These are phyloP conservation scores for Penicillium canescens DNA, from an alignment of 495 filamentous ascomycete genomes.

Conservation along the genomic window DNA sequence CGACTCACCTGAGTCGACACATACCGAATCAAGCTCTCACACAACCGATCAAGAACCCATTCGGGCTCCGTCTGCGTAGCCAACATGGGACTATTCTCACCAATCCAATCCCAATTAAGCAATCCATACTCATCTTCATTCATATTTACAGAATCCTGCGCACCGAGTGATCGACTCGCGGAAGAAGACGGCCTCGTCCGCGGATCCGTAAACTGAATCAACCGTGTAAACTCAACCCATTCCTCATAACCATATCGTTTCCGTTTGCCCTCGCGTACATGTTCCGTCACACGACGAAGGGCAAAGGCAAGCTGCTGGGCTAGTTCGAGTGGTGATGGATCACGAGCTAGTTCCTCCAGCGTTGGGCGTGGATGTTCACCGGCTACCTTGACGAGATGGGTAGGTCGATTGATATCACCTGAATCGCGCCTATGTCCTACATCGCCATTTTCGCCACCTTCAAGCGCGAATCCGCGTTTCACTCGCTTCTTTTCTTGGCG, in stretches of 20 bases:
- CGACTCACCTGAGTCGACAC: conserved; percentile 35
- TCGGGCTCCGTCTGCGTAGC: conserved; percentile 56
- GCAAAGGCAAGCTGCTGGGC: conserved; percentile 53
- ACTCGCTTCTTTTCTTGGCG: conserved; percentile 43
- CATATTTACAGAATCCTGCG: conserved; percentile 10
- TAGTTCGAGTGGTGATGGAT: conserved; percentile 38
- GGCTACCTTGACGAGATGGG: neutral
- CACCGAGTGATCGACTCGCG: neutral
- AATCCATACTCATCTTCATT: conserved; percentile 58
- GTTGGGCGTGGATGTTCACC: conserved; percentile 26
- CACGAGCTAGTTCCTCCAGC: conserved; percentile 46
- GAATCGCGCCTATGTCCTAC: neutral
- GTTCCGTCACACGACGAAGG: conserved; percentile 51
- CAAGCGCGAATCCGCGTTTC: conserved; percentile 46
- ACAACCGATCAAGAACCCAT: conserved; percentile 61
- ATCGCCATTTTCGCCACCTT: conserved; percentile 15
- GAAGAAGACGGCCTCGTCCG: conserved; percentile 7
- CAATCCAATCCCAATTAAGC: conserved; percentile 70
- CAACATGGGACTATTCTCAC: conserved; percentile 61
- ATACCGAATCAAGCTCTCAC: conserved; percentile 58
- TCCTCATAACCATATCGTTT: conserved; percentile 62
- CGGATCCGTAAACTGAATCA: conserved; percentile 59
- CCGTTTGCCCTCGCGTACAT: conserved; percentile 38
- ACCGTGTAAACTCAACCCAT: conserved; percentile 61
- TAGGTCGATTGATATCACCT: too few relatives aligned